phyloP scores from a whole-genome alignment of 139 green algal species.

The Chlamydomonas sp. region DNA sequence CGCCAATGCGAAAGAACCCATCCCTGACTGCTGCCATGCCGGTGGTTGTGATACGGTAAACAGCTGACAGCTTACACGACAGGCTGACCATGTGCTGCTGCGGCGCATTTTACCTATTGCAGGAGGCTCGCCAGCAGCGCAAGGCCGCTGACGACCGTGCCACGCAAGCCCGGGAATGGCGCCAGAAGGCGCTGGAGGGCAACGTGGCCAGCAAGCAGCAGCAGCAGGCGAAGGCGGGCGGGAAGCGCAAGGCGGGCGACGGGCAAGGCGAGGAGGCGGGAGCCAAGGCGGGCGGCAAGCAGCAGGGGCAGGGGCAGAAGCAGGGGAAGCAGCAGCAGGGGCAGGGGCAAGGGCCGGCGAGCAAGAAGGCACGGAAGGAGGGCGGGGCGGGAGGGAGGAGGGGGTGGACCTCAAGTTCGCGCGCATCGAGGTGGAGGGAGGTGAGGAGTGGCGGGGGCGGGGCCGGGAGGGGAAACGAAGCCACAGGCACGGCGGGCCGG shows the following conservation, averaged over 20 bases:
- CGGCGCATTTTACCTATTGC: background rate
- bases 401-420: conserved; percentile 51
- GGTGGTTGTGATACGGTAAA: no score
- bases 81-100: no score
- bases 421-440: conserved; percentile 58
- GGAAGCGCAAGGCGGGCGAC: background rate
- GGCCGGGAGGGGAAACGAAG: no score
- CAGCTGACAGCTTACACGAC: no score
- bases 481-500: no score
- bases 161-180: conserved; percentile 54
- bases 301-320: conserved; percentile 22
- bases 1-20: no score
- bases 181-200: conserved; percentile 36
- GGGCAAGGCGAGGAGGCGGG: background rate
- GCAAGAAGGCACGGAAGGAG: conserved; percentile 42
- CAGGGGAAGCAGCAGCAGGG: conserved; percentile 24
- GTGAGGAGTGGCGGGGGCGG: background rate
- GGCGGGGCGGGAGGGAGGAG: background rate
- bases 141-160: conserved; percentile 22
- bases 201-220: conserved; percentile 47
- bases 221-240: conserved; percentile 30
- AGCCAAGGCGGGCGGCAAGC: conserved; percentile 4
- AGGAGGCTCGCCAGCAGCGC: conserved; percentile 42
- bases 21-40: no score
- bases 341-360: background rate